phyloP scores from a whole-genome alignment of 2,329 filamentous ascomycete genomes.

The Ascochyta rabiei region DNA sequence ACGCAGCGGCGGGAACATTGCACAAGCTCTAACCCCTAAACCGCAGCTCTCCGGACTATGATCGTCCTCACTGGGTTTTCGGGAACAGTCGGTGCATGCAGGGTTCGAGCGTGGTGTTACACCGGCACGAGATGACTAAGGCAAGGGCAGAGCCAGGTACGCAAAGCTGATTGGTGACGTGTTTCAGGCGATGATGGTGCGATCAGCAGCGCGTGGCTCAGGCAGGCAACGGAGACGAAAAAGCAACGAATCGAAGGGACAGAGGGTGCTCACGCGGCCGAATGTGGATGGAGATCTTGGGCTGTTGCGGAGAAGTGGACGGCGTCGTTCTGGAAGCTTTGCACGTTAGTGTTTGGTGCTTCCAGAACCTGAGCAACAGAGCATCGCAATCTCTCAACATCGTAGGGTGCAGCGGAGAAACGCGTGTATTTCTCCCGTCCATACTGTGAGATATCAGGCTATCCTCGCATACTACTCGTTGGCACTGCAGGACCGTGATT shows the following conservation, averaged over 20 bases:
- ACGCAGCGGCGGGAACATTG: slow-evolving; percentile 25
- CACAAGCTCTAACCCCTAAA: slow-evolving; percentile 4
- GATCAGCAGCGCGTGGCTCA: slow-evolving; percentile 30
- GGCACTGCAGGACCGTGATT: not conserved
- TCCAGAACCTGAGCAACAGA: slow-evolving; percentile 1
- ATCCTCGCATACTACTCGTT: not conserved
- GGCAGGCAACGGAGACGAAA: slow-evolving; percentile 18
- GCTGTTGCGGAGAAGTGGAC: not conserved
- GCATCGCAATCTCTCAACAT: not conserved
- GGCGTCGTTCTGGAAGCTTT: slow-evolving; percentile 8
- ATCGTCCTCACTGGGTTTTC: slow-evolving; percentile 2
- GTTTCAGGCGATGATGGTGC: slow-evolving; percentile 36
- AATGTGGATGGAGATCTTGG: slow-evolving; percentile 6
- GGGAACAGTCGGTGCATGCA: slow-evolving; percentile 18
- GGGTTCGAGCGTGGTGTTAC: slow-evolving; percentile 19
- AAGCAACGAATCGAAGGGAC: slow-evolving; percentile 1
- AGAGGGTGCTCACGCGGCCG: slow-evolving; percentile 4
- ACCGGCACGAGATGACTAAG: slow-evolving; percentile 15
- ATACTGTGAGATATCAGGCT: not conserved
- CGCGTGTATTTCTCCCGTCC: not conserved
- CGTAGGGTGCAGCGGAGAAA: not conserved
- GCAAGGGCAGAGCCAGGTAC: slow-evolving; percentile 39
- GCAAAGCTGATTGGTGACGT: slow-evolving; percentile 33
- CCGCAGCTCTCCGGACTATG: not conserved
- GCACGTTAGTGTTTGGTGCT: not conserved